Evolutionary conservation across 495 filamentous ascomycete genomes (phyloP), one percentile per base, ranked within the genome.

Genomic region (Aspergillus hancockii): DNA sequence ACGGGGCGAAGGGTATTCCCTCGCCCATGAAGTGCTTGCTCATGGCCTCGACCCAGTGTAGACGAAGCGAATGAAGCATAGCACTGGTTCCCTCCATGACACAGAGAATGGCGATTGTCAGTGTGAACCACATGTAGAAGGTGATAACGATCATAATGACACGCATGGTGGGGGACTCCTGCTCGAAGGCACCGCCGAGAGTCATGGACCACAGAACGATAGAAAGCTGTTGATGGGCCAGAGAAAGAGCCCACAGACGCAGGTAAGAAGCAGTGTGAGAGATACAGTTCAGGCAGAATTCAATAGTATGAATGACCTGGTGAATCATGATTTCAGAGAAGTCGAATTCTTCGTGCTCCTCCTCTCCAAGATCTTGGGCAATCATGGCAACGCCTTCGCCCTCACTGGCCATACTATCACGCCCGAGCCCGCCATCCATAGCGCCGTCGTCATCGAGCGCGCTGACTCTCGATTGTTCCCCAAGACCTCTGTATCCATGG

Each of bases 31-130:
- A 97, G 79, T 97, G 96, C 77, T 98, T 98, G 77, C 91, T 94
- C 86, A 98, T 97, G n/a, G 94, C 92, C 73, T 99, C 94, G 58
- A 99, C 94, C 94, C 94, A 99, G 68, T 97, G 95, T 58, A 99
- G 83, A 80, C 94, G 85, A 63, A 99, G 81, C 59, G 89, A 92
- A 75, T 98, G 95, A 79, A 97, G 83, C 90, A 94, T 93, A 50
- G 90, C 90, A 71, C 86, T 88, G 30, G 89, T 92, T 49, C 90
- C 90, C 68, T 94, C 90, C 90, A 94, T 94, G 54, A 90, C 79
- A 61, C 74, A 78, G 61, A 95, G 80, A 61, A 95, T 89, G 30
- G 83, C 82, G 47, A 91, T 83, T 8, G 88, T 96, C 52, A 97
- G 83, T 61, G 83, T 79, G 69, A 98, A 97, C 91, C 93, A 98